Percentiles rank a stretch among this genome's conserved stretches.
Conservation (phyloP, 805 yeast species). For the Kazachstania viticola region DNA sequence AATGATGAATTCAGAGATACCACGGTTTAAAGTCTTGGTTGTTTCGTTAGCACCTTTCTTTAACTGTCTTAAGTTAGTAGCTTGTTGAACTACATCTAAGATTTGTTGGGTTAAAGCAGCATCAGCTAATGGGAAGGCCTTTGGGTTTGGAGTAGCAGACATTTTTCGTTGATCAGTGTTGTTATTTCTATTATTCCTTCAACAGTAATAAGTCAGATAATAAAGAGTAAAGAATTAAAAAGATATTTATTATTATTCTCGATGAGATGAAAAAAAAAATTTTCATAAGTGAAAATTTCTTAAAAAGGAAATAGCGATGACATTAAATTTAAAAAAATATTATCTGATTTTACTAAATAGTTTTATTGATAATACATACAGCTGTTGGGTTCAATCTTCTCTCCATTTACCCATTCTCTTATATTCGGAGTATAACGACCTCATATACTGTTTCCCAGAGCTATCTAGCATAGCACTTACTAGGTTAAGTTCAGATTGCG, state of each 20-base stretch:
- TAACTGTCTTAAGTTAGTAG: conserved; percentile 94
- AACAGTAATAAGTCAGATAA: too few relatives aligned
- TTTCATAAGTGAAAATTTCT: too few relatives aligned
- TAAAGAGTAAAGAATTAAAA: too few relatives aligned
- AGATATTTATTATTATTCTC: too few relatives aligned
- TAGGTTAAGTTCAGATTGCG: conserved; percentile 51
- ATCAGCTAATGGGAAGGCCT: conserved; percentile 98
- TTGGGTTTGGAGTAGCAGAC: conserved; percentile 93
- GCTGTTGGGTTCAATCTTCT: conserved; percentile 32
- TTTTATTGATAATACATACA: too few relatives aligned
- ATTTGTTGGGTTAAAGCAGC: conserved; percentile 92
- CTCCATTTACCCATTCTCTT: conserved; percentile 74
- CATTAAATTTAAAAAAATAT: too few relatives aligned
- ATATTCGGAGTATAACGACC: conserved; percentile 58
- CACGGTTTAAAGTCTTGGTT: conserved; percentile 97
- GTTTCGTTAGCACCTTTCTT: conserved; percentile 99
- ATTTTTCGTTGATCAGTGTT: too few relatives aligned
- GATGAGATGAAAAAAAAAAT: too few relatives aligned
- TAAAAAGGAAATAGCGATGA: too few relatives aligned
- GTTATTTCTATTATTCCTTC: too few relatives aligned
- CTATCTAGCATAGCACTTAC: conserved; percentile 56
- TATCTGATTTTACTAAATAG: too few relatives aligned
- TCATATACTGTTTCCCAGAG: conserved; percentile 58
- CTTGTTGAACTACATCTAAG: conserved; percentile 95
- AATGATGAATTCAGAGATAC: conserved; percentile 97